phyloP scores from a whole-genome alignment of 1,284 basidiomycete species.

The Sporisorium graminicola region DNA sequence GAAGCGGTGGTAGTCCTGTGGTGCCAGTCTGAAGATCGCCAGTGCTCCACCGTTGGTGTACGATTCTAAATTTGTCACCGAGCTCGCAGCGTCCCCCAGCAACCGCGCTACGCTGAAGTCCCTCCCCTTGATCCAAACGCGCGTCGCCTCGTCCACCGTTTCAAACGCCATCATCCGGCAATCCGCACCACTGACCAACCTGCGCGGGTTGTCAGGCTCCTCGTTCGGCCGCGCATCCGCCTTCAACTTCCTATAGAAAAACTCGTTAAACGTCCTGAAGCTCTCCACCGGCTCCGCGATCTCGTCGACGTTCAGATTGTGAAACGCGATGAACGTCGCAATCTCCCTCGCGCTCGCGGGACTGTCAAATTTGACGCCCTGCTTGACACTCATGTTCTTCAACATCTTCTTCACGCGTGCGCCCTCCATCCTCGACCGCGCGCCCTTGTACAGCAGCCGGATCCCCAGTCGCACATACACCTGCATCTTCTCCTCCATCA shows the following conservation, averaged over 20 bases:
- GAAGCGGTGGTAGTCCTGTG: constrained; percentile 93
- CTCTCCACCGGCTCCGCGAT: constrained; percentile 84
- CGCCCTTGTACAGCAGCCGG: constrained; percentile 90
- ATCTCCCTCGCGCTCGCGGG: constrained; percentile 88
- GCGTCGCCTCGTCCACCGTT: constrained; percentile 84
- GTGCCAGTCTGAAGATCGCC: constrained; percentile 81
- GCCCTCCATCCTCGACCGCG: constrained; percentile 89
- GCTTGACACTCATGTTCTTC: constrained; percentile 91
- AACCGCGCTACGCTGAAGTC: constrained; percentile 86
- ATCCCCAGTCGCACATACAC: constrained; percentile 94
- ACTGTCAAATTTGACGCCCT: constrained; percentile 91
- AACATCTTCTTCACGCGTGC: constrained; percentile 83
- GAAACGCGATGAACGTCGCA: constrained; percentile 87
- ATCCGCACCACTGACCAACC: constrained; percentile 89
- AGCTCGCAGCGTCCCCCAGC: constrained; percentile 75
- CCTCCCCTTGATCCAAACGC: constrained; percentile 96
- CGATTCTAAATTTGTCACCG: constrained; percentile 72
- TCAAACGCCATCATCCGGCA: constrained; percentile 94
- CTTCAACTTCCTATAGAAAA: constrained; percentile 93
- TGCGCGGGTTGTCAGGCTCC: constrained; percentile 78
- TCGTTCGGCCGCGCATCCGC: constrained; percentile 83
- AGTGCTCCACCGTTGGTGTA: constrained; percentile 82
- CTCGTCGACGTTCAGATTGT: constrained; percentile 84
- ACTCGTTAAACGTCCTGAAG: constrained; percentile 89
- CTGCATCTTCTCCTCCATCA: constrained; percentile 98